Evolutionary conservation across 352 stramenopile genomes (phyloP), one percentile per base, ranked within the genome.

Genomic region (Phytopythium chamaehyphon): DNA sequence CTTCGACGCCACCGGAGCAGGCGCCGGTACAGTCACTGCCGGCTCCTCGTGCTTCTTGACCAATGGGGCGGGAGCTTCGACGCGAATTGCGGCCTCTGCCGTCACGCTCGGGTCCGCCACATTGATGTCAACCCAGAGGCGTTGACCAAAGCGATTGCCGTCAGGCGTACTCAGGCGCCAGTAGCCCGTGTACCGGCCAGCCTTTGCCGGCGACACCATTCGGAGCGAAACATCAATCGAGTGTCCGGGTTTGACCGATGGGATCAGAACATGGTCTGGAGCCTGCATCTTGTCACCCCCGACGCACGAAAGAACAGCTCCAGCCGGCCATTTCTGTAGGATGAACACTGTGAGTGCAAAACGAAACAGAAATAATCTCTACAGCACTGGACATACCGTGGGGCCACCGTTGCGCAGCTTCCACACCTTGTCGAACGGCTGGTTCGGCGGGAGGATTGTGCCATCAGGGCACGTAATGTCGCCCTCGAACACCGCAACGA

Each of bases 121-220:
- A 18, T 83, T 88, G 36, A 96, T 78, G 55, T 96, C 85, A 23
- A 95, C 77, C 87, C 87, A 96, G 37, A 96, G 82, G 6, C 85
- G 80, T 53, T 96, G 85, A 0, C 87, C 87, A 54, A 96, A 96
- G 42, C 82, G 80, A 22, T 81, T 88, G 47, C 82, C 83, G 18
- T 91, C 76, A 5, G 80, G 62, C 4, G 77, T 90, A 49, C 76
- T 83, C 26, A 96, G 60, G n/a, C 87, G 85, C 82, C 86, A 96
- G 67, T 95, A 95, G 26, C 85, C 82, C 26, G 87, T 93, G 72
- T 94, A 95, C 3, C 87, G 82, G 6, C 83, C 79, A 47, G 77
- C 52, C 42, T 80, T 72, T 0, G 64, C 35, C 6, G 83, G 83
- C 1, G 83, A 74, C 10, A 77, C 59, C 79, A 93, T 88, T 47